Evolutionary conservation across 371 early-diverging fungal species (phyloP), one percentile per base, ranked within the genome.

Genomic region (Rhizopus microsporus): DNA sequence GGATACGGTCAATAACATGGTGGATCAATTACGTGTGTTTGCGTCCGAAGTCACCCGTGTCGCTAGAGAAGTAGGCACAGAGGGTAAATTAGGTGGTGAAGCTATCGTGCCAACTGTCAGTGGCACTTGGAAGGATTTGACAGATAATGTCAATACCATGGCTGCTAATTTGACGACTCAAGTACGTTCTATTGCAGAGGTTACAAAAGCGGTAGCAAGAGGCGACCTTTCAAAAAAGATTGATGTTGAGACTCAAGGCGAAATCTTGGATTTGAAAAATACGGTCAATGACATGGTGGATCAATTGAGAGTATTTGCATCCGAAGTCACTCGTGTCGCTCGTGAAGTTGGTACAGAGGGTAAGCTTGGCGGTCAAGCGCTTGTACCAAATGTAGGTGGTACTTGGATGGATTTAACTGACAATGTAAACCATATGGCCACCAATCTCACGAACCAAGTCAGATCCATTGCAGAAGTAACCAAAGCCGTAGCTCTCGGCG

Each of bases 101-200:
- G 67, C 63, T 8, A 52, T 45, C 3, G 85, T 84, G 0, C 66
- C 78, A 31, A 72, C 63, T 30, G 82, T 83, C 2, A 79, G 69
- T 45, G 87, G 87, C 3, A 83, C 80, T 0, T 87, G 87, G 87
- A 82, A 81, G 51, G 84, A 80, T 38, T 67, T 87, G 37, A 87
- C 87, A 7, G 77, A 81, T 37, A 84, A 80, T 52, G 81, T 85
- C 53, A 85, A 85, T 40, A 62, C 74, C 54, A 56, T 85, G 85
- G 85, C 85, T 1, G 55, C 71, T 45, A 85, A 85, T 47, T 56
- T 85, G 7, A 85, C 85, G 5, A 69, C 74, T 8, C 85, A 85
- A 61, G 85, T 86, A 10, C 72, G 72, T 17, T 74, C 77, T 7
- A 86, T 86, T 50, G 81, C 81, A 3, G 56, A 54, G 6, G 83